Evolutionary conservation across 768 basidiomycete genomes (phyloP), one percentile per base, ranked within the genome.

Genomic region (Agaricus subrufescens): DNA sequence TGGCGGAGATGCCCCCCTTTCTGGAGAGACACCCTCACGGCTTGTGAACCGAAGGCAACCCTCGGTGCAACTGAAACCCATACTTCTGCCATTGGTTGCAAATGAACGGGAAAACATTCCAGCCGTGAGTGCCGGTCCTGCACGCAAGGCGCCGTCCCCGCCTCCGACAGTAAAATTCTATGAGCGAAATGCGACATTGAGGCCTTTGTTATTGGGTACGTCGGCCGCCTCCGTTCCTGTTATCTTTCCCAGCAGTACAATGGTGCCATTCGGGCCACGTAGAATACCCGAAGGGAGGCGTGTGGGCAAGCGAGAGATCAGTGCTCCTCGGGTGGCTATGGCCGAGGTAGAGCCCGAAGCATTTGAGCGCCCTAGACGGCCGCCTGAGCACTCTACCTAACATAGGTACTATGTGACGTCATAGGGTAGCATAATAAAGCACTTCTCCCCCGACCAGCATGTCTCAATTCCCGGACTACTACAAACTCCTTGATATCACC

Each of bases 391-490:
- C 15, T 11, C 14, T 42, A 42, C 3, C 12, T 42, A 15, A 15
- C 19, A 10, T 42, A 42, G 7, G 19, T 11, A 19, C 29, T 6
- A 3, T 52, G 55, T 69, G 68, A 71, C 66, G 65, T 68, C 68
- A 69, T 59, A 60, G 44, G 4, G 34, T 14, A 14, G 2, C 39
- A 27, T 38, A 26, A 14, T 14, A 46, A 19, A 8, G 27, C 40
- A 27, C 23, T 46, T 42, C 25, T 37, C 6, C 52, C 45, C 40
- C 60, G 60, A 31, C 68, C 62, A 72, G 57, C 68, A 89, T 90
- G 89, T 82, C 89, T 50, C 72, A 79, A 30, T 87, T 92, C 64
- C 90, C 90, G 11, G 87, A 91, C 66, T 93, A 93, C 65, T 93
- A 93, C 65, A 72, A 74, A 26, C 74, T 93, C 23, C 75, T 93